phyloP scores from a whole-genome alignment of 2,329 filamentous ascomycete species.

The Periglandula ipomoeae region DNA sequence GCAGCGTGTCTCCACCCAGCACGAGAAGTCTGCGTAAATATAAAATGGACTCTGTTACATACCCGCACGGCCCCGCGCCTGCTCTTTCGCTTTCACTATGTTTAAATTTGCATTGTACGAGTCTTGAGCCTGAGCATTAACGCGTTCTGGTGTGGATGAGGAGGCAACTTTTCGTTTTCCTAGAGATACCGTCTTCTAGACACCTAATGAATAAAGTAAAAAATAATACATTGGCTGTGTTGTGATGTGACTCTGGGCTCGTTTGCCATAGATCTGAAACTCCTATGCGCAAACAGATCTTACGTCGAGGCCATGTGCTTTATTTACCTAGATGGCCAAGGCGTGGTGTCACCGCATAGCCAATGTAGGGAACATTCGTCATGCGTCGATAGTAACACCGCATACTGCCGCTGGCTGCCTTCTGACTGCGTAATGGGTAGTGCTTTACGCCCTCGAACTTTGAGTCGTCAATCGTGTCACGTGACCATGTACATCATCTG shows the following conservation, averaged over 20 bases:
- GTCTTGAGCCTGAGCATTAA: slow-evolving; percentile 23
- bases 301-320: too few species aligned
- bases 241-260: too few species aligned
- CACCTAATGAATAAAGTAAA: slow-evolving; percentile 36
- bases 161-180: slow-evolving; percentile 28
- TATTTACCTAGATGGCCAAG: too few species aligned
- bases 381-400: too few species aligned
- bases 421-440: too few species aligned
- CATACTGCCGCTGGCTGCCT: too few species aligned
- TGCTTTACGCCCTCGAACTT: too few species aligned
- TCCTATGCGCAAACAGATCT: too few species aligned
- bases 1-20: slow-evolving; percentile 83
- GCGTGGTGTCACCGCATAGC: too few species aligned
- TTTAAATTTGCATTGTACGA: slow-evolving; percentile 32
- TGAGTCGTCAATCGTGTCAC: neutral
- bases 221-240: slow-evolving; percentile 1
- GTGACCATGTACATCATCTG: neutral
- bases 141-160: slow-evolving; percentile 24
- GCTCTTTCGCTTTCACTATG: slow-evolving; percentile 29
- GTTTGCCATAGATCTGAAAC: too few species aligned
- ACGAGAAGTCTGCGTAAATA: slow-evolving; percentile 73
- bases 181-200: slow-evolving; percentile 27
- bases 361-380: too few species aligned
- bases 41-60: slow-evolving; percentile 22
- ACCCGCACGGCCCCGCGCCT: slow-evolving; percentile 27